Base-by-base conservation (phyloP, 2,329 filamentous ascomycete species). In the Fusarium transvaalense region DNA sequence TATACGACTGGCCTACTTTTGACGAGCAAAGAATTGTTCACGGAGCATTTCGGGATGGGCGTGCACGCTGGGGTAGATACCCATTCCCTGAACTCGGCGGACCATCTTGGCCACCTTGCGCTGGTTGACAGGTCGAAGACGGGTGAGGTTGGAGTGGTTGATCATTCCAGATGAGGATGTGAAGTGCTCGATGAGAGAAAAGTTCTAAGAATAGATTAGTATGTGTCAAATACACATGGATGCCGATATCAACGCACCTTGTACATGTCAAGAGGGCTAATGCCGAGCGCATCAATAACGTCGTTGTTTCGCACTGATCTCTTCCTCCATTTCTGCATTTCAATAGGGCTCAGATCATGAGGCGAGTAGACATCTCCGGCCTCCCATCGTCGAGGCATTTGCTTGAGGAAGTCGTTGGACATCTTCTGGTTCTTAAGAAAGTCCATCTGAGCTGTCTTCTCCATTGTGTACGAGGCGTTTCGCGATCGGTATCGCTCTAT, bases 41-140 rank as follows among this genome's bases (percentile, higher is more conserved):
- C 84, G 82, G 69, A 97, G 78, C 59, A 97, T 84, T 79, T 97
- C 92, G 5, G 96, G 96, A 81, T 99, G 96, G 70, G 85, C 84
- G 82, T 99, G 92, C 56, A 97, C 91, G 78, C 91, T 97, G 25
- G 96, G 96, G 86, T 98, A 94, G 64, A 98, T 83, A 17, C 96
- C 96, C 76, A 97, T 86, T 2, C 94, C 96, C 74, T 98, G 91
- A 21, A 92, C 91, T 73, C 96, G 88, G 70, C 96, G 86, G 74
- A 99, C 92, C 54, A 97, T 95, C 84, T 97, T 97, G 66, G 95
- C 92, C 77, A 99, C 89, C 82, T 91, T 94, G 71, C 96, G 87
- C 83, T 99, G 96, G 83, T 98, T 98, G 70, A 92, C 91, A 4
- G 92, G 92, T 59, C 93, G 87, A 64, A 99, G 83, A 15, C 93